These are phyloP conservation scores for Kluyveromyces siamensis DNA, from an alignment of 805 yeast species.

Conservation along the genomic window DNA sequence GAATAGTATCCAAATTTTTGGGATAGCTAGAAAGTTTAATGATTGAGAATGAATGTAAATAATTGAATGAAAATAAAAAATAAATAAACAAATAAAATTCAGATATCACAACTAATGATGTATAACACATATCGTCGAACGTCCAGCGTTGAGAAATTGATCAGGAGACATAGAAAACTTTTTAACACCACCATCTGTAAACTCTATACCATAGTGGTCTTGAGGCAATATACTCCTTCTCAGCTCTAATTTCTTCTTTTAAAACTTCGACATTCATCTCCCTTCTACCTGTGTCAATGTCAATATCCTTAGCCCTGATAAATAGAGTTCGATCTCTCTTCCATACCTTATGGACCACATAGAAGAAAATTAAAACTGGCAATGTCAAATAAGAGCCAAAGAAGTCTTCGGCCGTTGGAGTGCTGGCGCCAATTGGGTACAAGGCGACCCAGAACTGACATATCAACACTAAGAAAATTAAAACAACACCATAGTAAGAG, in stretches of 20 bases:
- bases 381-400: slow-evolving; percentile 57
- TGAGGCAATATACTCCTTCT: slow-evolving; percentile 23
- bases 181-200: slow-evolving; percentile 30
- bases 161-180: background rate
- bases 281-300: slow-evolving; percentile 54
- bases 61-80: background rate
- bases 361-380: slow-evolving; percentile 51
- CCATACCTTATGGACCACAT: slow-evolving; percentile 49
- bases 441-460: slow-evolving; percentile 80
- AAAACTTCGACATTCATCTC: slow-evolving; percentile 44
- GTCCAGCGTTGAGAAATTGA: background rate
- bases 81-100: background rate
- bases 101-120: too few species aligned
- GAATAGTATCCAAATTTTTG: background rate
- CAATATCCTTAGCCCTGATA: slow-evolving; percentile 42
- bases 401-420: slow-evolving; percentile 46
- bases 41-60: background rate
- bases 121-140: background rate
- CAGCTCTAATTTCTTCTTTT: slow-evolving; percentile 28
- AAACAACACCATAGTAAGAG: slow-evolving; percentile 47
- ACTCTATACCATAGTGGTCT: slow-evolving; percentile 27
- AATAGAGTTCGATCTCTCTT: slow-evolving; percentile 31
- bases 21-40: background rate
- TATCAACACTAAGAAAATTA: slow-evolving; percentile 51
- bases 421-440: slow-evolving; percentile 47